phyloP scores from a whole-genome alignment of 106 monocot genomes.

The Platanthera zijinensis region DNA sequence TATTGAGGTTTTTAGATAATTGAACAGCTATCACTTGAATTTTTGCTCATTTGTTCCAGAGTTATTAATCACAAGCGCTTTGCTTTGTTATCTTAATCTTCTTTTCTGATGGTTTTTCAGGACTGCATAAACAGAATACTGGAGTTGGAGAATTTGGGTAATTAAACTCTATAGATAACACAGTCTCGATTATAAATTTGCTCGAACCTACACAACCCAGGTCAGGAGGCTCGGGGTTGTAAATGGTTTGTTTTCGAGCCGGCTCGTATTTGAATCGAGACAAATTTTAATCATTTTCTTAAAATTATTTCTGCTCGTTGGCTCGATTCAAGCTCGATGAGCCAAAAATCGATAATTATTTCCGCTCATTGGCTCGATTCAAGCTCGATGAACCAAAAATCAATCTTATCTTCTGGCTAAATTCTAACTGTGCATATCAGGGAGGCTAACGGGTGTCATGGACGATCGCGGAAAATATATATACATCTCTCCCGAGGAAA shows the following conservation, averaged over 20 bases:
- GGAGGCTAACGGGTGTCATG: conserved; percentile 94
- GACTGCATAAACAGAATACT: conserved; percentile 86
- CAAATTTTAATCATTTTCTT: too few species aligned
- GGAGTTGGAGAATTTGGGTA: conserved; percentile 67
- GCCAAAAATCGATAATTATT: too few species aligned
- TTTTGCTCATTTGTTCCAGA: too few species aligned
- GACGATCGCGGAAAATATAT: conserved; percentile 96
- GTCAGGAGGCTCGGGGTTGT: too few species aligned
- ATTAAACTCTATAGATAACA: background rate
- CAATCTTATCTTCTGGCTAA: background rate
- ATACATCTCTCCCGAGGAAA: conserved; percentile 87
- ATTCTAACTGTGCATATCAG: conserved; percentile 17
- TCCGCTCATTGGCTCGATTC: too few species aligned
- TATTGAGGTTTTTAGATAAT: too few species aligned
- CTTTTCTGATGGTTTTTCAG: conserved; percentile 26
- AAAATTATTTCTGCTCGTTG: too few species aligned
- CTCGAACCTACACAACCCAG: background rate
- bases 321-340: too few species aligned
- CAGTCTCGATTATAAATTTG: background rate
- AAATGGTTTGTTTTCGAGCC: background rate
- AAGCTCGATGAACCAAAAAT: too few species aligned
- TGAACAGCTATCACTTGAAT: too few species aligned
- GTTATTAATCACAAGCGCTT: too few species aligned
- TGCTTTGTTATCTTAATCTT: background rate
- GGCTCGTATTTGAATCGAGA: background rate